Evolutionary conservation across 768 basidiomycete species (phyloP).

Genomic region (Floccularia luteovirens): DNA sequence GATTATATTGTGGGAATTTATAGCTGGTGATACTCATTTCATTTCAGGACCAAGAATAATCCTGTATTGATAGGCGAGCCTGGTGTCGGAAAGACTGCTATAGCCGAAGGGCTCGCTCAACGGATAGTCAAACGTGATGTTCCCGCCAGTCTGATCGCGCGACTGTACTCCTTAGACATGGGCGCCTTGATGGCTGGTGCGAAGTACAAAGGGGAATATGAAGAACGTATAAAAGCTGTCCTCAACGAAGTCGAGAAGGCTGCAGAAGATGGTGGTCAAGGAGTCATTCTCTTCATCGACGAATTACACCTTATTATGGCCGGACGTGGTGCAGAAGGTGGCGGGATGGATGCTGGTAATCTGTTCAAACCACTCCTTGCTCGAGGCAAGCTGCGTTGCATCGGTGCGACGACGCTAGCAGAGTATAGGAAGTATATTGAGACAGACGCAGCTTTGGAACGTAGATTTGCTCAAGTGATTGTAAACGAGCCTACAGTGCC

Average conservation of each 20-base stretch:
- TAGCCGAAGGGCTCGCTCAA: slow-evolving; percentile 93
- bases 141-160: slow-evolving; percentile 62
- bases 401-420: slow-evolving; percentile 88
- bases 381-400: slow-evolving; percentile 67
- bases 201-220: slow-evolving; percentile 92
- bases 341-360: slow-evolving; percentile 92
- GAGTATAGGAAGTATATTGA: slow-evolving; percentile 95
- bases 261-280: slow-evolving; percentile 61
- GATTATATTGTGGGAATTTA: not conserved
- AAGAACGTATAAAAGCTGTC: slow-evolving; percentile 91
- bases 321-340: slow-evolving; percentile 72
- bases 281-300: slow-evolving; percentile 91
- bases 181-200: slow-evolving; percentile 93
- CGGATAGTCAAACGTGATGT: slow-evolving; percentile 93
- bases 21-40: slow-evolving; percentile 1
- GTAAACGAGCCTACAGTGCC: slow-evolving; percentile 87
- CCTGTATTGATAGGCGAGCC: slow-evolving; percentile 96
- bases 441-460: slow-evolving; percentile 84
- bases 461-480: slow-evolving; percentile 88
- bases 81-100: slow-evolving; percentile 93
- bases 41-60: slow-evolving; percentile 83
- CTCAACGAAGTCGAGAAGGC: slow-evolving; percentile 92
- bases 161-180: slow-evolving; percentile 86
- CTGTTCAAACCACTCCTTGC: slow-evolving; percentile 90
- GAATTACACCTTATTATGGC: slow-evolving; percentile 95